These are phyloP conservation scores for Suillus bovinus DNA, from an alignment of 768 basidiomycete genomes.

Conservation along the genomic window DNA sequence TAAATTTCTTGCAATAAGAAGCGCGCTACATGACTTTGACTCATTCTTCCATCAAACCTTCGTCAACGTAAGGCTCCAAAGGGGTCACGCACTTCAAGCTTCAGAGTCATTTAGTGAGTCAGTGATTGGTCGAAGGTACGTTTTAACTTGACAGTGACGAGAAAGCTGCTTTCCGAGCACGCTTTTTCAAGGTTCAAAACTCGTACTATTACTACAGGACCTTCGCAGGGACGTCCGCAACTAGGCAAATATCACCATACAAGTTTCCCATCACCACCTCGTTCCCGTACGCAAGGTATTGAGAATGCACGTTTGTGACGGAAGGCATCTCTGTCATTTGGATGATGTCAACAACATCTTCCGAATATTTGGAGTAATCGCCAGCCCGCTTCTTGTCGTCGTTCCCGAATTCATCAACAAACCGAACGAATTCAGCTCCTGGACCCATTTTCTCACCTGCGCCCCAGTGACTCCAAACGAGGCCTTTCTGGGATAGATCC, in stretches of 20 bases:
- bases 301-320: slow-evolving; percentile 10
- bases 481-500: not conserved
- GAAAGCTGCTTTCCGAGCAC: not conserved
- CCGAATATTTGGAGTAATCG: not conserved
- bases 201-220: not conserved
- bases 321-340: slow-evolving; percentile 14
- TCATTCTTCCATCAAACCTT: slow-evolving; percentile 1
- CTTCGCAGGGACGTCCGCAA: slow-evolving; percentile 9
- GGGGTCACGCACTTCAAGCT: not conserved
- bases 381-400: not conserved
- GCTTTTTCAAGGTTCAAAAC: not conserved
- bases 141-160: not conserved
- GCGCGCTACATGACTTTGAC: not conserved
- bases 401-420: slow-evolving; percentile 2
- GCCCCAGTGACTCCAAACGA: slow-evolving; percentile 1
- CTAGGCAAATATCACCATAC: slow-evolving; percentile 21
- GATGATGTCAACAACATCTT: slow-evolving; percentile 7
- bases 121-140: not conserved
- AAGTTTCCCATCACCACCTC: slow-evolving; percentile 13
- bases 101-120: not conserved
- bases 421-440: slow-evolving; percentile 2
- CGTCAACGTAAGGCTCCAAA: not conserved
- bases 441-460: slow-evolving; percentile 1
- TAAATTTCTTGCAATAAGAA: not conserved
- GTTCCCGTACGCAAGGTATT: slow-evolving; percentile 22